A percentile compares a stretch with the other conserved stretches of the same genome.
Evolutionary conservation across 306 rosid genomes (phyloP).

Genomic region (Quercus cerris): DNA sequence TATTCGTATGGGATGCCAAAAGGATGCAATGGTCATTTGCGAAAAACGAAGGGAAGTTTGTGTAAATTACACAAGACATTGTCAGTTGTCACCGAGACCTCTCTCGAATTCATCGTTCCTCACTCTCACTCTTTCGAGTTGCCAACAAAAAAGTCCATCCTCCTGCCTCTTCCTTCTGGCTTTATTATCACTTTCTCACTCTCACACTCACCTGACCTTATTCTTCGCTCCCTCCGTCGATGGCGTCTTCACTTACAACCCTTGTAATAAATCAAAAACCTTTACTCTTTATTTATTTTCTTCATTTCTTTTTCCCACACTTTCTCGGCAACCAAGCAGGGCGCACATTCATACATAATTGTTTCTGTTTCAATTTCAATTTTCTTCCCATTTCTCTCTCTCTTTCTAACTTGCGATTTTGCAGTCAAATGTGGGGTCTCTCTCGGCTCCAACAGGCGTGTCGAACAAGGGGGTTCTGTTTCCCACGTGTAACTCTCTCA

Average conservation of each 20-base stretch:
- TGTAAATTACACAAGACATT: no score
- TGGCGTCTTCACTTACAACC: conserved; percentile 45
- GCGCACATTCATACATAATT: background rate
- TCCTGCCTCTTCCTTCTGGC: no score
- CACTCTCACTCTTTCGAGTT: no score
- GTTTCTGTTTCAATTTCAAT: background rate
- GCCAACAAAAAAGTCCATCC: no score
- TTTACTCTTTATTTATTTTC: no score
- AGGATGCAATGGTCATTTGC: no score
- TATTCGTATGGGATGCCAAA: no score
- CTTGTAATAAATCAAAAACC: conserved; percentile 26
- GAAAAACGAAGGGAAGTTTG: no score
- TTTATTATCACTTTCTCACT: background rate
- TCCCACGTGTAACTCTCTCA: conserved; percentile 18
- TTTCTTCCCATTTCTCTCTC: background rate
- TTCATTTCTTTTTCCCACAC: background rate
- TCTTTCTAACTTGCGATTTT: background rate
- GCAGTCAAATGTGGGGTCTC: conserved; percentile 44
- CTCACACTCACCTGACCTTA: background rate
- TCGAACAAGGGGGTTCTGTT: conserved; percentile 15
- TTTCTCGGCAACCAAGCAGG: background rate
- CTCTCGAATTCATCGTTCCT: no score
- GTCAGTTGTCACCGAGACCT: no score
- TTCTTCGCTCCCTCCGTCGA: conserved; percentile 12
- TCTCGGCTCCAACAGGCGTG: conserved; percentile 22